Percentiles rank a stretch among this genome's conserved stretches.
These are phyloP conservation scores for Penicillium digitatum DNA, from an alignment of 2,329 filamentous ascomycete genomes.

Conservation along the genomic window DNA sequence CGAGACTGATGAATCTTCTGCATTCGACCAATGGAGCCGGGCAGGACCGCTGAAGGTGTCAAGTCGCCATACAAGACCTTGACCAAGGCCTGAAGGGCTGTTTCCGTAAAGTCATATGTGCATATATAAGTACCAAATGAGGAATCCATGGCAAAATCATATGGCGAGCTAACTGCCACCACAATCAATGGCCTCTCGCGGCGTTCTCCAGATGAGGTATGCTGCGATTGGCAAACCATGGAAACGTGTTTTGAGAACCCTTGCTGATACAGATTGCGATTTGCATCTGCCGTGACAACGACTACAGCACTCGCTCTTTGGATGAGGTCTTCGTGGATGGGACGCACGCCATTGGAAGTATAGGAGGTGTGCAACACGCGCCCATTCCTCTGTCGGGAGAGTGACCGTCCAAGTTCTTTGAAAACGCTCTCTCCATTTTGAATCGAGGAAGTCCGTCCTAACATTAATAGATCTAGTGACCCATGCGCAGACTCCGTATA, in stretches of 20 bases:
- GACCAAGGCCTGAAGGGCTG: conserved; percentile 78
- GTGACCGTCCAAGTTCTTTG: conserved; percentile 76
- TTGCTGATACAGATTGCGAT: conserved; percentile 87
- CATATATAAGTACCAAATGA: conserved; percentile 89
- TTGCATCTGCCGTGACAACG: conserved; percentile 88
- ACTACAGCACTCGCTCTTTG: conserved; percentile 83
- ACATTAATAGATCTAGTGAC: conserved; percentile 53
- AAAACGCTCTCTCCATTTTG: conserved; percentile 95
- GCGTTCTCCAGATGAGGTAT: conserved; percentile 37
- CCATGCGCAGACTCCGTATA: conserved; percentile 49
- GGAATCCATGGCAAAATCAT: conserved; percentile 92
- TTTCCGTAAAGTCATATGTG: conserved; percentile 95
- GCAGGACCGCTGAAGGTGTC: conserved; percentile 53
- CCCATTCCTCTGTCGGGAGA: conserved; percentile 81
- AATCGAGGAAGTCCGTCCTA: conserved; percentile 59
- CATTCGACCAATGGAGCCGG: conserved; percentile 76
- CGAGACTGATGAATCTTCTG: conserved; percentile 84
- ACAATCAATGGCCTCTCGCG: conserved; percentile 81
- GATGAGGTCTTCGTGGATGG: conserved; percentile 90
- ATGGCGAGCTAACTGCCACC: conserved; percentile 88
- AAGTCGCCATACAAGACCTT: conserved; percentile 77
- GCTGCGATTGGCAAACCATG: conserved; percentile 69
- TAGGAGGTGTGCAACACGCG: conserved; percentile 92
- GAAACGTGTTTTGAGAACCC: conserved; percentile 95
- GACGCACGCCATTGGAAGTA: conserved; percentile 84